A percentile compares a stretch with the other conserved stretches of the same genome.
These are phyloP conservation scores for Erucastrum elatum DNA, from an alignment of 345 rosid species.

Conservation along the genomic window DNA sequence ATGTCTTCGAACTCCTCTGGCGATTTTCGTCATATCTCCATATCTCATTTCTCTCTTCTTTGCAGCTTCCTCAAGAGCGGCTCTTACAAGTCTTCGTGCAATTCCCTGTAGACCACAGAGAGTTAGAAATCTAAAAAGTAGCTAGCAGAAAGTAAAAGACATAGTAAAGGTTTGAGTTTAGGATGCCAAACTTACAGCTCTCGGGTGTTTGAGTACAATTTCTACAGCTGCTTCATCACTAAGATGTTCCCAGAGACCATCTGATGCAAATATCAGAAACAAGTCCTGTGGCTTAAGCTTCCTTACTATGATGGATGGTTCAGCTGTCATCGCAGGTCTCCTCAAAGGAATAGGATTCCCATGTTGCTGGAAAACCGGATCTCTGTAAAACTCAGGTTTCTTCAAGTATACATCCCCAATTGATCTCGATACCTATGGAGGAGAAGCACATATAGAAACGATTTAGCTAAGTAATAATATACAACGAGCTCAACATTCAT, in stretches of 20 bases:
- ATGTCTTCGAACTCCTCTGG: slow-evolving; percentile 67
- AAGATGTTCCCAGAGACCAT: slow-evolving; percentile 99
- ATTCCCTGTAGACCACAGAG: slow-evolving; percentile 53
- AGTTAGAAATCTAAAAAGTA: background rate
- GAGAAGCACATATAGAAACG: background rate
- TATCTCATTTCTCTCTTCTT: slow-evolving; percentile 74
- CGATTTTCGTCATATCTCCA: slow-evolving; percentile 55
- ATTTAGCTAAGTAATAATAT: background rate
- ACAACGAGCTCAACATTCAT: slow-evolving; percentile 9
- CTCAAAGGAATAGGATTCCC: slow-evolving; percentile 73
- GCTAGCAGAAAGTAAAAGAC: background rate
- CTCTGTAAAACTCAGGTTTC: slow-evolving; percentile 83
- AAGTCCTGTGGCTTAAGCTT: slow-evolving; percentile 72
- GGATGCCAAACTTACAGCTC: slow-evolving; percentile 61
- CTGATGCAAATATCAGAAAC: slow-evolving; percentile 95
- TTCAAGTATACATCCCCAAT: slow-evolving; percentile 94
- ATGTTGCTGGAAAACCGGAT: slow-evolving; percentile 76
- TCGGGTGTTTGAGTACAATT: slow-evolving; percentile 80
- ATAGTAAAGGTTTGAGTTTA: background rate
- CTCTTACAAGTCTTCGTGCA: slow-evolving; percentile 66
- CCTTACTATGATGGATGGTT: slow-evolving; percentile 76
- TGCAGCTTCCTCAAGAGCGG: slow-evolving; percentile 70
- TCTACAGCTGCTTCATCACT: slow-evolving; percentile 83
- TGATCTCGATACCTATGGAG: slow-evolving; percentile 87
- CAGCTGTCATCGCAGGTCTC: slow-evolving; percentile 85